Evolutionary conservation across 139 green algal species (phyloP).

Genomic region (Coelastrella sp.): DNA sequence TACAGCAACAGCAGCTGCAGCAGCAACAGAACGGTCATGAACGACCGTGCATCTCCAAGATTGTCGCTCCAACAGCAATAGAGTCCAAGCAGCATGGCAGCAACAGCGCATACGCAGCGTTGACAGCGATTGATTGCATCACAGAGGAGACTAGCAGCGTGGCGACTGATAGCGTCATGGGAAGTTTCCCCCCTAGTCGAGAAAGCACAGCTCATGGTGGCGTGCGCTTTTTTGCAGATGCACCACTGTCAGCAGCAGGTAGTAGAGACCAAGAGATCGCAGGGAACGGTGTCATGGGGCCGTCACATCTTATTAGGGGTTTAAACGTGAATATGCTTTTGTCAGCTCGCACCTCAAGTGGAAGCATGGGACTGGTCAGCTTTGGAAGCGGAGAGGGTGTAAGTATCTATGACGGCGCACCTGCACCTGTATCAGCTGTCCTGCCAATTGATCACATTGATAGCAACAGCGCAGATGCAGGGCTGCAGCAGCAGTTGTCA

Average conservation of each 20-base stretch:
- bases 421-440: too few species aligned
- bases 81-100: conserved; percentile 48
- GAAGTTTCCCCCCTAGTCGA: conserved; percentile 2
- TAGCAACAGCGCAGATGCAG: too few species aligned
- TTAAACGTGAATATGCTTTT: background rate
- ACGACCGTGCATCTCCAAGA: background rate
- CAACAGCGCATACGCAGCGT: conserved; percentile 37
- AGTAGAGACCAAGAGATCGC: background rate
- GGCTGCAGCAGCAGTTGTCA: background rate
- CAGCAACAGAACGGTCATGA: background rate
- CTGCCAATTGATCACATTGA: too few species aligned
- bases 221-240: background rate
- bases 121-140: conserved; percentile 51
- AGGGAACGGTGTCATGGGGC: background rate
- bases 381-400: background rate
- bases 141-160: conserved; percentile 32
- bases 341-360: background rate
- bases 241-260: background rate
- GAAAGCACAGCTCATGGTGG: conserved; percentile 42
- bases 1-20: background rate
- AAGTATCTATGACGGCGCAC: too few species aligned
- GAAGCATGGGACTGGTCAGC: background rate
- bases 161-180: conserved; percentile 34
- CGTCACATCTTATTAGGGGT: background rate
- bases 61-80: background rate